A percentile compares a stretch with the other conserved stretches of the same genome.
These are phyloP conservation scores for Geotrichum australiense DNA, from an alignment of 1,139 yeast genomes.

Conservation along the genomic window DNA sequence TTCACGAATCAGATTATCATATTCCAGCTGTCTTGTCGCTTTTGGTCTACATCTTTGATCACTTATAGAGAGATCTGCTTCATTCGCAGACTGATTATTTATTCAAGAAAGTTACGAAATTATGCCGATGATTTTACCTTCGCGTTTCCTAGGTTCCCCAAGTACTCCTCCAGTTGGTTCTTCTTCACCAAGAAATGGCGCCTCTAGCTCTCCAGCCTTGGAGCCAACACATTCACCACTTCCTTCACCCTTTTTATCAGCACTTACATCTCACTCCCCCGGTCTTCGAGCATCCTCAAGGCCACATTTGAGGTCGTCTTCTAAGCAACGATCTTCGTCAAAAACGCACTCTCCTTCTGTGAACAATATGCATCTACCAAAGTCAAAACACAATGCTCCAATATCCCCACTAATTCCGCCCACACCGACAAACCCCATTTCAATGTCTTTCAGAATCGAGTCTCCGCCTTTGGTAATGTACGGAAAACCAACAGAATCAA, in stretches of 20 bases:
- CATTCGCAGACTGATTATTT: too few relatives aligned
- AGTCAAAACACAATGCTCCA: not conserved
- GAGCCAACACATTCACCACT: constrained; percentile 3
- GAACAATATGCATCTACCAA: not conserved
- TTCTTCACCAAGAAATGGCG: not conserved
- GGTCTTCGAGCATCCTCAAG: not conserved
- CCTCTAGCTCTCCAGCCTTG: constrained; percentile 1
- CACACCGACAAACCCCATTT: constrained; percentile 27
- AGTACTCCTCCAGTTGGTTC: constrained; percentile 2
- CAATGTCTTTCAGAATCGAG: constrained; percentile 61
- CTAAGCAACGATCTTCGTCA: not conserved
- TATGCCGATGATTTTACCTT: constrained; percentile 7
- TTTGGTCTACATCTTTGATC: too few relatives aligned
- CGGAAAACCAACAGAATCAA: constrained; percentile 69
- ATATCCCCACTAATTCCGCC: not conserved
- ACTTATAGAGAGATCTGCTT: too few relatives aligned
- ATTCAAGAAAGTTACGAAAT: too few relatives aligned
- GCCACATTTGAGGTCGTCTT: not conserved
- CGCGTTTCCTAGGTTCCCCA: constrained; percentile 3
- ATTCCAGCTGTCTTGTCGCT: too few relatives aligned
- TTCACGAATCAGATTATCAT: too few relatives aligned
- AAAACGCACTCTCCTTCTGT: not conserved
- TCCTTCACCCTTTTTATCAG: constrained; percentile 3
- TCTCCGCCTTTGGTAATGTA: constrained; percentile 86
- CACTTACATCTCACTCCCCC: constrained; percentile 4